Conservation (phyloP, 2,329 filamentous ascomycete genomes). For the Colletotrichum sp. region DNA sequence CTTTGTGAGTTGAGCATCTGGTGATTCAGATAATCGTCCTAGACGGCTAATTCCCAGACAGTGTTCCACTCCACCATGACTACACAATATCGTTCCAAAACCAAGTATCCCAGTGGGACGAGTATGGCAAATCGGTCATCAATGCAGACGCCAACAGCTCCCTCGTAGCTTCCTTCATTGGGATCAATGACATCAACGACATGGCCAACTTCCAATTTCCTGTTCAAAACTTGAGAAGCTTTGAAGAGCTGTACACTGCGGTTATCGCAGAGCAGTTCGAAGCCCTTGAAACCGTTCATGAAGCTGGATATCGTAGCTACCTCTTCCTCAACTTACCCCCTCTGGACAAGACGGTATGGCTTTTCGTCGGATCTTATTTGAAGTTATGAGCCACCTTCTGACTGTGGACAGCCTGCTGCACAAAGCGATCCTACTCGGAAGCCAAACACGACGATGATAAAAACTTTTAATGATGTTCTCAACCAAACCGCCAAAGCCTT, state of each 20-base stretch:
- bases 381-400: background rate
- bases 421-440: background rate
- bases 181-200: constrained; percentile 62
- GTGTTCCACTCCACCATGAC: constrained; percentile 55
- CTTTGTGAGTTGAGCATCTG: background rate
- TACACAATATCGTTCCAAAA: constrained; percentile 48
- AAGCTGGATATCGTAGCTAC: constrained; percentile 54
- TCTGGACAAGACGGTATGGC: constrained; percentile 32
- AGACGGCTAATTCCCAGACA: constrained; percentile 3
- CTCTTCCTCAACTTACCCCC: constrained; percentile 58
- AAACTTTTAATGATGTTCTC: background rate
- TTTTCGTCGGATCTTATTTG: background rate
- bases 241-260: constrained; percentile 1
- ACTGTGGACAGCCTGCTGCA: background rate
- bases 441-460: background rate
- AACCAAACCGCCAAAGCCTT: constrained; percentile 34
- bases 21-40: fast-evolving
- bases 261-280: background rate
- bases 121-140: constrained; percentile 31
- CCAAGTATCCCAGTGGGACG: constrained; percentile 53
- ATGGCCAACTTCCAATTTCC: constrained; percentile 2
- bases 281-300: constrained; percentile 43
- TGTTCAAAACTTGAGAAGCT: background rate
- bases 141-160: constrained; percentile 36
- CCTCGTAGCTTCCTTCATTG: constrained; percentile 59